Base-by-base conservation (phyloP, 805 yeast genomes). In the Saturnispora gosingensis region DNA sequence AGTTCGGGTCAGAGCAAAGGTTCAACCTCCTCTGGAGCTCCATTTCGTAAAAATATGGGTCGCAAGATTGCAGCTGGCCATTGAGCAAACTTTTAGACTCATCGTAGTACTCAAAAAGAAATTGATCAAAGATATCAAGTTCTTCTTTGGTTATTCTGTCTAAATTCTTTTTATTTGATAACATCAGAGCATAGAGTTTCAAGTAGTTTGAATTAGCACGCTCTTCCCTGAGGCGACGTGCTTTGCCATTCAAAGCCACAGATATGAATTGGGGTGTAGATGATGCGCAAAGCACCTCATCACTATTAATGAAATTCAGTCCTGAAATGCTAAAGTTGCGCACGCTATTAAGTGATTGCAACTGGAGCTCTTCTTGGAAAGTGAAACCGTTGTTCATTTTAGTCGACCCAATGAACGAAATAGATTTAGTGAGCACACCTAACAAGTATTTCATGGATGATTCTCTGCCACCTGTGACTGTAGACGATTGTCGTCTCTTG, bases 171-270 rank as follows among this genome's bases (percentile, higher is more conserved):
- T 20, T 55, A 48, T 53, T 74, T 10, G 68, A 62, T 45, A 66
- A 69, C 58, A 78, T 81, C 43, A 70, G 64, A 0, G 83, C 75
- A 56, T 78, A 78, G 22, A 74, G 59, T 39, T 76, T 61, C n/a
- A 79, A 62, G 52, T 77, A 78, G 28, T 66, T 61, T 3, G 78
- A 61, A 58, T 79, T 78, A 22, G 76, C 65, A 43, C 83, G 67
- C 36, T 72, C 69, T 51, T 78, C 82, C 52, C 82, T 63, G 2
- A 56, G 45, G 36, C 60, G 46, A n/a, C 40, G 49, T 16, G 54
- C 51, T 44, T 52, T 51, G 10, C 58, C 54, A 15, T 30, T 48
- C 22, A 54, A 22, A n/a, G 45, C 46, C 2, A 52, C 7, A 24
- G 56, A 38, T 7, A 53, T 15, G n/a, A 39, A n/a, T 13, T 47